Evolutionary conservation across 441 rosid species (phyloP), one percentile per base, ranked within the genome.

Genomic region (Croton laevigatus): DNA sequence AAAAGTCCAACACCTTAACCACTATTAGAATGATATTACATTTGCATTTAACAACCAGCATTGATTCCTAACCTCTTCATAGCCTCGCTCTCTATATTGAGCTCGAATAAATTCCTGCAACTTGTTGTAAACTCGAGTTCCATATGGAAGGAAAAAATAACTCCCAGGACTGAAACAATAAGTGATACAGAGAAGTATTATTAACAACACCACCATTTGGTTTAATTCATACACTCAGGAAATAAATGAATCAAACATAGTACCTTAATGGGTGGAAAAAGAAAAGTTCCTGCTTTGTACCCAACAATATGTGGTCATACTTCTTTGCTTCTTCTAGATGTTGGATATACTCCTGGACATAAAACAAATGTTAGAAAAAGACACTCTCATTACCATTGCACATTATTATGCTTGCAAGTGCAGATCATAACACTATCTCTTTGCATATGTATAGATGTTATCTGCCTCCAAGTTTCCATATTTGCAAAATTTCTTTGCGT

Each of bases 121-220:
- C 77, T 89, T 93, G 86, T 86, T 96, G 83, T 93, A 93, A 59
- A 96, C 80, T 71, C 97, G 89, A 76, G 98, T 82, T 66, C 99
- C 98, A 52, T 80, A 89, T 0, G 97, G 98, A 79, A 90, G 97
- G 83, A 96, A 96, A 84, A 96, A 96, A 91, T 90, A 96, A 82
- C 99, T 96, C 71, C 98, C 99, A 42, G 98, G 99, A 79, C 99
- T 96, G 88, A 59, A 73, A 80, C 48, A 69, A 80, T 32, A 75
- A 70, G 57, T 70, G 23, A 64, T 40, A 46, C 12, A 62, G 74
- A 59, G 73, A 67, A 73, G 57, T 40, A 71, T 65, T 62, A 68
- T 63, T 37, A 60, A 27, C 59, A 49, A 76, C 10, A 5, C 42
- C 40, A 60, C 72, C 8, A 2, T 45, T 10, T 45, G 42, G 51